Base-by-base conservation (phyloP, 225 moss, liverwort and hornwort species). In the Lunularia cruciata region DNA sequence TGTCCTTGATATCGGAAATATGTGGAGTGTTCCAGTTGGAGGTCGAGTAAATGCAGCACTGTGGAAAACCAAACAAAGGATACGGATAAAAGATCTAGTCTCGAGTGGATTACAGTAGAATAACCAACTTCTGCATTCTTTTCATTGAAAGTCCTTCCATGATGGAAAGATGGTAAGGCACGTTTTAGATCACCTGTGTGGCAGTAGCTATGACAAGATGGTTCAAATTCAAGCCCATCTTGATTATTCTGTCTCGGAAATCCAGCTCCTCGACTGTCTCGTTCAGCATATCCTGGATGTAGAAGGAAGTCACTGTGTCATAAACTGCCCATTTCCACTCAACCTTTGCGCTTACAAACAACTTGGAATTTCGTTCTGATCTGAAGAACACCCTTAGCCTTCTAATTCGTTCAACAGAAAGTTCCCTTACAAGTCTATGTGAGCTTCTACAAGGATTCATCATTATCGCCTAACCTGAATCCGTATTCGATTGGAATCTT, bases 11-110 rank as follows among this genome's bases (percentile, higher is more conserved):
- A 64, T 92, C 89, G 81, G 90, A 66, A 6, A 87, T 78, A 55
- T 83, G 89, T 11, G 92, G 87, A 3, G 83, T 84, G 67, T 77
- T 87, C 96, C 96, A 96, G 0, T 90, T 96, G 63, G 89, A 66
- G 27, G 82, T 36, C 25, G 84, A 77, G 70, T 89, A 89, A 51
- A 96, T 92, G 65, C 66, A 89, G 27, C 89, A 90, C 96, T 96
- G 65, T 33, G 0, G 5, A 64, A 14, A 33, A 60, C 2, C 10
- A 34, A 35, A 0, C 9, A 15, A 35, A 60, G 36, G 20, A 3
- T 60, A 8, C 19, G 33, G 25, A 43, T 4, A 53, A 32, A 31
- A 37, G 34, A 39, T 46, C 26, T 27, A 30, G 63, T 34, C 35
- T 20, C 54, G 15, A 1, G 35, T 13, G 62, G 15, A 61, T 28